Conservation (phyloP, 2,329 filamentous ascomycete genomes). For the Fusarium longipes region DNA sequence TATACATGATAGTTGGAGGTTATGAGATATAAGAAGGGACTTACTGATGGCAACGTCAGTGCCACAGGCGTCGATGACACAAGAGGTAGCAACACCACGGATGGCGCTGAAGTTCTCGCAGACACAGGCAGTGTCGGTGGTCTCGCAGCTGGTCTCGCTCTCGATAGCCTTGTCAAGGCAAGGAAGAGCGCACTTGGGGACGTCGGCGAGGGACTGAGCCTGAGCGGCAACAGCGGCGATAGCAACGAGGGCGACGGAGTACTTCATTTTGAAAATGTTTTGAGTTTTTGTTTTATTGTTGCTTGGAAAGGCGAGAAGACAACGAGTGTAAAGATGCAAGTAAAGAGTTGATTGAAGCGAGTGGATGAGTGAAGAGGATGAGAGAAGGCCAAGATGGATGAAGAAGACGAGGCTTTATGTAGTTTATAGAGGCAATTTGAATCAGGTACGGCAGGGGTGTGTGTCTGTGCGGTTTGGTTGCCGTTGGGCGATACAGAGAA, state of each 20-base stretch:
- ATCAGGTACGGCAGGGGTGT: neutral
- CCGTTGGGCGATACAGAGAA: slow-evolving; percentile 19
- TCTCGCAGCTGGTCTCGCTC: slow-evolving; percentile 48
- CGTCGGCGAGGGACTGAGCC: slow-evolving; percentile 51
- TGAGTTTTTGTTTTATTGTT: slow-evolving; percentile 13
- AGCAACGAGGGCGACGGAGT: slow-evolving; percentile 49
- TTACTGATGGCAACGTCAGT: slow-evolving; percentile 53
- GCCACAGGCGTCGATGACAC: slow-evolving; percentile 53
- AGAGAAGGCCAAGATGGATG: slow-evolving; percentile 25
- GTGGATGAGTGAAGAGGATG: slow-evolving; percentile 49
- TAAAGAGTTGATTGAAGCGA: slow-evolving; percentile 43
- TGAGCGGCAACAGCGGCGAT: slow-evolving; percentile 50
- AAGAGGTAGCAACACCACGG: slow-evolving; percentile 49
- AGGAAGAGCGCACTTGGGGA: slow-evolving; percentile 54
- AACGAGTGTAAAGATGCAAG: slow-evolving; percentile 47
- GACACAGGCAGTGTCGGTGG: slow-evolving; percentile 51
- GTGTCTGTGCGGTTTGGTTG: slow-evolving; percentile 13
- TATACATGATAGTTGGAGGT: neutral
- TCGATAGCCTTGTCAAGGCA: slow-evolving; percentile 52
- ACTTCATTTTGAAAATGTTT: slow-evolving; percentile 54
- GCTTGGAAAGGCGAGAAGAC: slow-evolving; percentile 22
- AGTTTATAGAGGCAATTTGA: slow-evolving; percentile 15
- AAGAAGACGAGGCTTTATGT: slow-evolving; percentile 49
- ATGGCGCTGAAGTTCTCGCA: slow-evolving; percentile 50
- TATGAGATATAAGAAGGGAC: slow-evolving; percentile 29